Evolutionary conservation across 1,284 basidiomycete species (phyloP), one percentile per base, ranked within the genome.

Genomic region (Cutaneotrichosporon sp.): DNA sequence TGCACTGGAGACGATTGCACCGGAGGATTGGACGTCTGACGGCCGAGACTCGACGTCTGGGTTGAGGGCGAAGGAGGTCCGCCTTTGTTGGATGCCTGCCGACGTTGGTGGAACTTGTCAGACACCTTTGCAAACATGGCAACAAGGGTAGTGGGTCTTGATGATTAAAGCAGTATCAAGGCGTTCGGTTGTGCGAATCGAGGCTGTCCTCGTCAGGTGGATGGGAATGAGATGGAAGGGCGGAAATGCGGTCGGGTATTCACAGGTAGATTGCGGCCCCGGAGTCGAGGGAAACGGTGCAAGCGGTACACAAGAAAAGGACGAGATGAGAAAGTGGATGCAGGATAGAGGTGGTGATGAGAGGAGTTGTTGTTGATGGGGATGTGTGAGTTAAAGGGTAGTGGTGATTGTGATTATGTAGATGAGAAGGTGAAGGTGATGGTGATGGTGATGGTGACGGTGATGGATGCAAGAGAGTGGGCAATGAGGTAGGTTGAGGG

Each of bases 81-180:
- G 63, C 57, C 55, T 68, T 71, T 60, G 18, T 68, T 64, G 6
- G 74, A 72, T 26, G 70, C 66, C 56, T 73, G 72, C 62, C 75
- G 74, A 30, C 76, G 66, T 56, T 70, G 63, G 56, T 79, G 77
- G 42, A 79, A 74, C 70, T 77, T 78, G 73, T 77, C 77, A 10
- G 76, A 74, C 5, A 79, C 76, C 58, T 77, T 78, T 57, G 73
- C 69, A 64, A 79, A 79, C 77, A 79, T 79, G 52, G 11, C 26
- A 31, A 18, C 18, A 21, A 22, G 6, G n/a, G 31, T 8, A 14
- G 26, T 10, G 22, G 10, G 49, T 21, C 49, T 50, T 50, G 26
- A 6, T 13, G 51, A 32, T 53, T 30, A 46, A 34, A 14, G 61
- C 5, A 40, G 55, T 22, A 16, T 38, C 42, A 49, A 49, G 30